Conservation (phyloP, 805 yeast genomes). For the Lachancea thermotolerans region DNA sequence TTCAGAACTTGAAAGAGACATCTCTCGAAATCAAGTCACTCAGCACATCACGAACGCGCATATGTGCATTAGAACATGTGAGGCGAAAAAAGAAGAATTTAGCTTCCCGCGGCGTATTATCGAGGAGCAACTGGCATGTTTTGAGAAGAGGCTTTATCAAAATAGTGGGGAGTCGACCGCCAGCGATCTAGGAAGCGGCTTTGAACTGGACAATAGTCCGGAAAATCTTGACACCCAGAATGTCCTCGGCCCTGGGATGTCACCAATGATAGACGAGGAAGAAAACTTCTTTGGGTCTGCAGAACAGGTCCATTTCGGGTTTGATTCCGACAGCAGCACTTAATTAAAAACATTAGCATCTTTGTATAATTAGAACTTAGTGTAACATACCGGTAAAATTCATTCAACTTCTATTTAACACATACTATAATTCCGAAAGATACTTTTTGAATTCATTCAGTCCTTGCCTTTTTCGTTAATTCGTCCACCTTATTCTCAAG, state of each 20-base stretch:
- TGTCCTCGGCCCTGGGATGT: not conserved
- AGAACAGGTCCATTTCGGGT: constrained; percentile 6
- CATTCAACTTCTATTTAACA: not conserved
- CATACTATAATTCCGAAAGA: not conserved
- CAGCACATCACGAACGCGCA: constrained; percentile 20
- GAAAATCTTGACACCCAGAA: constrained; percentile 3
- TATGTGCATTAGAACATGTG: constrained; percentile 15
- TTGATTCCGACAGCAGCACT: constrained; percentile 5
- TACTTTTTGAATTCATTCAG: constrained; percentile 1
- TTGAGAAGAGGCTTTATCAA: constrained; percentile 18
- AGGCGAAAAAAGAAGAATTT: constrained; percentile 14
- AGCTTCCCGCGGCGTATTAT: constrained; percentile 18
- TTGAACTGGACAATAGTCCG: not conserved
- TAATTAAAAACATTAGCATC: not conserved
- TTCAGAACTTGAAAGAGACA: constrained; percentile 16
- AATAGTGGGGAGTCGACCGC: not conserved
- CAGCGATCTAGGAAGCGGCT: not conserved
- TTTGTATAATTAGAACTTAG: not conserved
- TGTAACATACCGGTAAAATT: constrained; percentile 1
- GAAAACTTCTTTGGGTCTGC: constrained; percentile 4
- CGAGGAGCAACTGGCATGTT: constrained; percentile 17
- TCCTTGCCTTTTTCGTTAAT: constrained; percentile 9
- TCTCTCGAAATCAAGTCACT: constrained; percentile 18
- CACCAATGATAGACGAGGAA: not conserved
- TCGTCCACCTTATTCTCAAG: constrained; percentile 13